A percentile compares a stretch with the other conserved stretches of the same genome.
These are phyloP conservation scores for Lentinula novae-zelandiae DNA, from an alignment of 1,284 basidiomycete species.

Conservation along the genomic window DNA sequence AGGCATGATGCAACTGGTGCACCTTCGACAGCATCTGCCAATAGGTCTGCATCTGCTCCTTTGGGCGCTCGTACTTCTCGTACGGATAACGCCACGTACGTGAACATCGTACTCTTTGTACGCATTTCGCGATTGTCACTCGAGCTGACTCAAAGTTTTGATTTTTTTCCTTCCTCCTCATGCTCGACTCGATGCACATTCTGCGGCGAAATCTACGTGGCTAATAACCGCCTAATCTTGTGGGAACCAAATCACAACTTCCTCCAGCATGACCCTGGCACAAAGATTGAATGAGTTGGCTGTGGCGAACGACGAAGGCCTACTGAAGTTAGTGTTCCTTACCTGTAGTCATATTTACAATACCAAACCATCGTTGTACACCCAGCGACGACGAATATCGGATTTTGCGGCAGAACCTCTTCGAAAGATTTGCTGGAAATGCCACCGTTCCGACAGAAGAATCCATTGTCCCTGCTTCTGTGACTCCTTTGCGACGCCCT, in stretches of 20 bases:
- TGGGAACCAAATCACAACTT: not conserved
- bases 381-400: slow-evolving; percentile 77
- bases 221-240: too few relatives aligned
- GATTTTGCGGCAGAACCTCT: slow-evolving; percentile 69
- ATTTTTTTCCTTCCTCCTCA: not conserved
- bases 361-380: slow-evolving; percentile 10
- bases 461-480: slow-evolving; percentile 50
- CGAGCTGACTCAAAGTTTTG: not conserved
- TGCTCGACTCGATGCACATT: not conserved
- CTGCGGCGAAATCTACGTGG: not conserved
- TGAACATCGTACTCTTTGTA: slow-evolving; percentile 15
- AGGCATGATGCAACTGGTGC: not conserved
- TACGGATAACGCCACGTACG: slow-evolving; percentile 56
- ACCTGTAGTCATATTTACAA: not conserved
- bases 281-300: slow-evolving; percentile 75
- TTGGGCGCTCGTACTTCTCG: slow-evolving; percentile 40
- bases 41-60: slow-evolving; percentile 15
- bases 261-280: slow-evolving; percentile 60
- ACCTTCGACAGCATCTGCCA: not conserved
- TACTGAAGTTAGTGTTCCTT: slow-evolving; percentile 58
- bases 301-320: slow-evolving; percentile 70
- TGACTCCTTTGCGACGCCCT: slow-evolving; percentile 27
- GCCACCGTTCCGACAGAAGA: slow-evolving; percentile 55
- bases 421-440: slow-evolving; percentile 63
- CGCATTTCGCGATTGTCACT: not conserved